These are phyloP conservation scores for Aplosporella prunicola DNA, from an alignment of 2,329 filamentous ascomycete species.

Conservation along the genomic window DNA sequence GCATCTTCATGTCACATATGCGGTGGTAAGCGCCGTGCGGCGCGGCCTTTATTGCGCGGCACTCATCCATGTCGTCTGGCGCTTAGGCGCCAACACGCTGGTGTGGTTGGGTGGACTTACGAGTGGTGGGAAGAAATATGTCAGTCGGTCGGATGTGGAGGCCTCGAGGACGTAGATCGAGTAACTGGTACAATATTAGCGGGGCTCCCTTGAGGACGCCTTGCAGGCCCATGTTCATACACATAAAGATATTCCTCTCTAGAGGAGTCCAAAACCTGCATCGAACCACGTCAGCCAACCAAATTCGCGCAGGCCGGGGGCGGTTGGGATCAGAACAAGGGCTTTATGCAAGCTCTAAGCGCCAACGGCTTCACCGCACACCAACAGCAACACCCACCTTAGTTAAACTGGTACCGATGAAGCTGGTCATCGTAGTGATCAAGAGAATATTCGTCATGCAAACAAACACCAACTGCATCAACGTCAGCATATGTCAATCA, in stretches of 20 bases:
- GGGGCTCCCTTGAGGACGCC: constrained; percentile 40
- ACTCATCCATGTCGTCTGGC: neutral
- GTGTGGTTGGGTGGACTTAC: constrained; percentile 24
- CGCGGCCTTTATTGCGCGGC: too few relatives aligned
- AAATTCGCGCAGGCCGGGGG: constrained; percentile 11
- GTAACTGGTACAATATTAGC: constrained; percentile 47
- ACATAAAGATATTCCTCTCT: constrained; percentile 72
- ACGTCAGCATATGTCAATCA: constrained; percentile 20
- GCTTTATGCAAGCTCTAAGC: neutral
- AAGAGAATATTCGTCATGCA: constrained; percentile 69
- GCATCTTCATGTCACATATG: neutral
- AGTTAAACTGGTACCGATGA: constrained; percentile 65
- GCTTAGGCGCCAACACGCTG: constrained; percentile 9
- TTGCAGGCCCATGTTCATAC: constrained; percentile 39
- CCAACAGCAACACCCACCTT: constrained; percentile 36
- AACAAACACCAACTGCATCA: constrained; percentile 56
- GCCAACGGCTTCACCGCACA: constrained; percentile 13
- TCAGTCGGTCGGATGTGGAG: constrained; percentile 38
- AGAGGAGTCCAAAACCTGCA: constrained; percentile 50
- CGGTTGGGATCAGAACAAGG: neutral
- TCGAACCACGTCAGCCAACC: constrained; percentile 22
- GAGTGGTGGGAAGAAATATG: constrained; percentile 39
- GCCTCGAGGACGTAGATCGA: constrained; percentile 47
- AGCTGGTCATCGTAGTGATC: constrained; percentile 68
- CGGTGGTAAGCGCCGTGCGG: too few relatives aligned